A percentile compares a stretch with the other conserved stretches of the same genome.
phyloP scores from a whole-genome alignment of 176 grass and related monocot genomes.

The Lolium multiflorum region DNA sequence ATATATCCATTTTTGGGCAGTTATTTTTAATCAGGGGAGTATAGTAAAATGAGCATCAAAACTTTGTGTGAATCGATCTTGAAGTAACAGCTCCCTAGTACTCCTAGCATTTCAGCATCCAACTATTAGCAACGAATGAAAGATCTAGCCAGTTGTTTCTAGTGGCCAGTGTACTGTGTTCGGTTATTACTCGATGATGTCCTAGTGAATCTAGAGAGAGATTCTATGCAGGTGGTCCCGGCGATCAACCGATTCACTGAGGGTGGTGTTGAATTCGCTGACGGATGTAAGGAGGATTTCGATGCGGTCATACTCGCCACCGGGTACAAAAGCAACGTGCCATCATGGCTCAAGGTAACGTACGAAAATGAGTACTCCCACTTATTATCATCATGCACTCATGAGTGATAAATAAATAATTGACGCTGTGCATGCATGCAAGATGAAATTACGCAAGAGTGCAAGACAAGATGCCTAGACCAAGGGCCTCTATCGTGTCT shows the following conservation, averaged over 20 bases:
- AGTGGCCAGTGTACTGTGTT: conserved; percentile 5
- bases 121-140: not conserved
- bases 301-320: conserved; percentile 83
- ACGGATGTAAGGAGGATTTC: conserved; percentile 64
- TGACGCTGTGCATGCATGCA: not conserved
- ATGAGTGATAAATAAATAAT: not conserved
- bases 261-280: conserved; percentile 60
- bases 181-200: not conserved
- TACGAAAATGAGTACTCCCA: not conserved
- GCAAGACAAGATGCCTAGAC: not conserved
- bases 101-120: not conserved
- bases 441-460: not conserved
- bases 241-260: conserved; percentile 62
- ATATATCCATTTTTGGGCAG: too few relatives aligned
- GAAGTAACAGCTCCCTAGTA: not conserved
- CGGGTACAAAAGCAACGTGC: conserved; percentile 88
- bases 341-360: conserved; percentile 89
- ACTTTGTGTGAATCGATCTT: not conserved
- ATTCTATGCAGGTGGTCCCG: conserved; percentile 75
- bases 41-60: not conserved
- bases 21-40: too few relatives aligned
- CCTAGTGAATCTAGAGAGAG: conserved; percentile 27
- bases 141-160: not conserved
- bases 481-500: too few relatives aligned
- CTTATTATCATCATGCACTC: not conserved